Evolutionary conservation across 805 yeast species (phyloP).

Genomic region (Hanseniaspora pseudoguilliermondii): DNA sequence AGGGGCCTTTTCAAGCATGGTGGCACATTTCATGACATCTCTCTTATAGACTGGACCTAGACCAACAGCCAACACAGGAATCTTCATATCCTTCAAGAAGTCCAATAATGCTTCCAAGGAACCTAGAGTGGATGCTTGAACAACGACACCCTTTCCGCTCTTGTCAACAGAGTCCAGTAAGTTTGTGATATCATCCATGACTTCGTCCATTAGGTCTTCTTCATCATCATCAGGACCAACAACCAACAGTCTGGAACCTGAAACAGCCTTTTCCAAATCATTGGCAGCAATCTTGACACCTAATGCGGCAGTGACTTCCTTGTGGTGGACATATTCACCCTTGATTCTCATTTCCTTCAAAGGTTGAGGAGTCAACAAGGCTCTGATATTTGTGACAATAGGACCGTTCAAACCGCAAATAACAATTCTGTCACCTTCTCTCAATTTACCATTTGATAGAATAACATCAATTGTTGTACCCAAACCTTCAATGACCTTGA

Average conservation of each 20-base stretch:
- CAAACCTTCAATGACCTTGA: constrained; percentile 94
- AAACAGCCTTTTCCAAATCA: constrained; percentile 95
- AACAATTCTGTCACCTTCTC: constrained; percentile 91
- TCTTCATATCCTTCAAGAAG: constrained; percentile 95
- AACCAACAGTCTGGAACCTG: constrained; percentile 90
- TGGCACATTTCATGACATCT: constrained; percentile 93
- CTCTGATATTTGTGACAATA: constrained; percentile 89
- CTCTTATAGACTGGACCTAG: constrained; percentile 96
- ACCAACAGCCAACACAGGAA: constrained; percentile 97
- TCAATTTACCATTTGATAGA: constrained; percentile 85
- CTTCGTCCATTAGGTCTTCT: constrained; percentile 93
- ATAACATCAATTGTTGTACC: constrained; percentile 98
- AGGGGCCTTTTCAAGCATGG: constrained; percentile 94
- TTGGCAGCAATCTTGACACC: constrained; percentile 98
- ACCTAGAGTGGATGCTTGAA: constrained; percentile 97
- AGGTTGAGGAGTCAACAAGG: constrained; percentile 94
- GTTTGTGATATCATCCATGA: constrained; percentile 96
- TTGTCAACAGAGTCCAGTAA: constrained; percentile 88
- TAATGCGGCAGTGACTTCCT: constrained; percentile 95
- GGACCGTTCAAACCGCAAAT: constrained; percentile 98
- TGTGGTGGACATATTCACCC: constrained; percentile 92
- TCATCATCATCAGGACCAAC: constrained; percentile 97
- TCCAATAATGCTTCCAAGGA: constrained; percentile 93
- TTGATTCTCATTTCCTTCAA: constrained; percentile 89
- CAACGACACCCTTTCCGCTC: constrained; percentile 93